These are phyloP conservation scores for Rosa chinensis DNA, from an alignment of 306 rosid species.

Conservation along the genomic window DNA sequence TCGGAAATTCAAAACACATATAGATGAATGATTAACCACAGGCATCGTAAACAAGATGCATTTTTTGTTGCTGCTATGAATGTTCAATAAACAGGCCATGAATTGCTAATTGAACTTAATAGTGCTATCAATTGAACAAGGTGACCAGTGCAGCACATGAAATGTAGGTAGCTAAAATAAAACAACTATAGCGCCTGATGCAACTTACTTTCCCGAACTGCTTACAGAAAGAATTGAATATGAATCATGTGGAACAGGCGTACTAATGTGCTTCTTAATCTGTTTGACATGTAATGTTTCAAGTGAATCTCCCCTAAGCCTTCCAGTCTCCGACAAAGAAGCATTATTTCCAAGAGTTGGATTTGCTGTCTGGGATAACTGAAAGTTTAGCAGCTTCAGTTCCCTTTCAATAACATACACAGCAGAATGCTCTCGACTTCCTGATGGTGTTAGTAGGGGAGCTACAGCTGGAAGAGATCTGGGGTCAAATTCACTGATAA, in stretches of 20 bases:
- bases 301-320: slow-evolving; percentile 69
- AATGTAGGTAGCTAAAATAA: not conserved
- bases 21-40: not conserved
- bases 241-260: slow-evolving; percentile 98
- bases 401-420: slow-evolving; percentile 88
- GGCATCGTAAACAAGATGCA: not conserved
- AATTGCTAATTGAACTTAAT: not conserved
- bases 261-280: slow-evolving; percentile 86
- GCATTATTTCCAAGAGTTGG: slow-evolving; percentile 95
- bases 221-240: slow-evolving; percentile 94
- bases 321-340: slow-evolving; percentile 82
- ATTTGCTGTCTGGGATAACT: slow-evolving; percentile 84
- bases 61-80: not conserved
- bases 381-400: slow-evolving; percentile 83
- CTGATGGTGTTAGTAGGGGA: slow-evolving; percentile 84
- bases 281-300: slow-evolving; percentile 94
- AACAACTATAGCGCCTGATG: not conserved
- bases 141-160: not conserved
- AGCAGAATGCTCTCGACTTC: slow-evolving; percentile 89
- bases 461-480: slow-evolving; percentile 97
- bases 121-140: not conserved
- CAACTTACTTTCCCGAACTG: slow-evolving; percentile 98
- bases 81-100: not conserved
- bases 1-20: not conserved
- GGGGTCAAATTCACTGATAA: slow-evolving; percentile 90